Evolutionary conservation across 1,284 basidiomycete genomes (phyloP), one percentile per base, ranked within the genome.

Genomic region (Testicularia cyperi): DNA sequence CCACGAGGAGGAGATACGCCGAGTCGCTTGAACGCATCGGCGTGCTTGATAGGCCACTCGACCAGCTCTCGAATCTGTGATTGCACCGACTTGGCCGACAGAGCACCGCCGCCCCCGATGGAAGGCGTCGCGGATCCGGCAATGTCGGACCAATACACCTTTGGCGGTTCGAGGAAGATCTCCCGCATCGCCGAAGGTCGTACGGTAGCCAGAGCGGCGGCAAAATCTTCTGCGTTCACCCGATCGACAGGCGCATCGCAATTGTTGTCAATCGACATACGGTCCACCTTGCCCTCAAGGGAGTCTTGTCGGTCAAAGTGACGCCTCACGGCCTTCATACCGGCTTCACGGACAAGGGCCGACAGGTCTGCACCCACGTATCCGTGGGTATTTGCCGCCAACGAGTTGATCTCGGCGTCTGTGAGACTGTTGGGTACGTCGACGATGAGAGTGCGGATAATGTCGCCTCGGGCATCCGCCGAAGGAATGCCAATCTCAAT

Each of bases 401-500:
- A 78, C 0, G 81, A 68, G 18, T 80, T 78, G 2, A 97, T 81
- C 4, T 89, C 84, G 0, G 80, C 79, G 1, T 78, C 71, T 0
- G 83, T 77, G 37, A 96, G 82, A 2, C 80, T 77, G 70, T 96
- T 85, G 0, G 95, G 94, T 5, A 88, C 88, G 57, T 86, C 86
- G 10, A 82, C 73, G 0, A 97, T 83, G 15, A 96, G 80, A 29
- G 95, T 88, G 15, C 84, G 80, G 24, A 98, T 82, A 62, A 98
- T 98, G 1, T 86, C 83, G 25, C 83, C 80, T 18, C 95, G 85
- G 1, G 90, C 90, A 27, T 84, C 82, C 2, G 85, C 84, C 70
- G 92, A 89, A 1, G 95, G 95, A 24, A 98, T 85, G 26, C 92
- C 94, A 64, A 98, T 92, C 77, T 99, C 95, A 31, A 99, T 90